Evolutionary conservation across 1,139 yeast genomes (phyloP), one percentile per base, ranked within the genome.

Genomic region (Yamadazyma kanchanaburiensis): DNA sequence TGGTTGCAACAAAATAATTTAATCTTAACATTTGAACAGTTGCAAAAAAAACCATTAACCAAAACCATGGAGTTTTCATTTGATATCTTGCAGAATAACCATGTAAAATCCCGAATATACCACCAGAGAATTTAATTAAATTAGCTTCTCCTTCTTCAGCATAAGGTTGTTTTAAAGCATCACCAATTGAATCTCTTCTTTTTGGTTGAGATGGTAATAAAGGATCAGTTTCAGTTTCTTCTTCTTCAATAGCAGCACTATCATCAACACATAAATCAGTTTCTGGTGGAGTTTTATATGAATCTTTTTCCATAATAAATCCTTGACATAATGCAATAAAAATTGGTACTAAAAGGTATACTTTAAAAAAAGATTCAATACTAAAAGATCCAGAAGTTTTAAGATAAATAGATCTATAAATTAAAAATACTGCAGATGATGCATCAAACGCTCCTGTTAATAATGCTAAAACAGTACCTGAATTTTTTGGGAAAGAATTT

Each of bases 401-500:
- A 30, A 45, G 48, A 45, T 63, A 67, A 22, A 55, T 33, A 15
- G 60, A 39, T 28, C 57, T 52, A 44, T 64, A 67, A 22, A 64
- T 31, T 45, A 67, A 59, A 42, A 67, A 66, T 15, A 67, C 56
- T 0, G 72, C 73, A n/a, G 68, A 60, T 1, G 71, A 64, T 7
- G 72, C 64, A 46, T 67, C 73, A 40, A 67, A 67, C 0, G 73
- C 73, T 3, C 74, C 74, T 0, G 72, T 65, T 26, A 67, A 47
- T 26, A 67, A 48, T 4, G 73, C 73, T 42, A 67, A 55, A 16
- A 67, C 56, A 10, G 66, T 49, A 2, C 74, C 74, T 24, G 66
- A 57, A 21, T 50, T 53, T 17, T 52, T 43, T 4, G 74, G 74
- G 47, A 67, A 67, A 3, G 71, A 48, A 38, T 67, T 67, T 15